A percentile compares a stretch with the other conserved stretches of the same genome.
These are phyloP conservation scores for Thielaviopsis cerberus DNA, from an alignment of 2,329 filamentous ascomycete species.

Conservation along the genomic window DNA sequence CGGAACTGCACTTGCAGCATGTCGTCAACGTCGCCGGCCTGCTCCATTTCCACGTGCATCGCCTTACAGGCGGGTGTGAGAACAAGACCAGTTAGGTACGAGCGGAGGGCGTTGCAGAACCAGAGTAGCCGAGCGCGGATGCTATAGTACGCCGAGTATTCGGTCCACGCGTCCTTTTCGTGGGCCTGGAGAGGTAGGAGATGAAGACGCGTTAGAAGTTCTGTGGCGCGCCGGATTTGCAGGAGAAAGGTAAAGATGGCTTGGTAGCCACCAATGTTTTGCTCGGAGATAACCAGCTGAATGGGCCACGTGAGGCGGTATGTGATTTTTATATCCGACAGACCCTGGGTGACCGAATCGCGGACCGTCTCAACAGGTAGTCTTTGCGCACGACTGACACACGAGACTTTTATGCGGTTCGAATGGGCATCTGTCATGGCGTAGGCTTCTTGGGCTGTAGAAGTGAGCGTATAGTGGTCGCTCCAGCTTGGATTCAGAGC, in stretches of 20 bases:
- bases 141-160: conserved; percentile 33
- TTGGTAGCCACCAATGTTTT: conserved; percentile 49
- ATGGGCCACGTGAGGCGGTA: conserved; percentile 51
- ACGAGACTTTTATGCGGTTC: conserved; percentile 43
- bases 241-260: conserved; percentile 56
- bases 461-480: conserved; percentile 64
- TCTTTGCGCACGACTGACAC: conserved; percentile 23
- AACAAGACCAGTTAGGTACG: conserved; percentile 58
- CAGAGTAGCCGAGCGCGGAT: conserved; percentile 55
- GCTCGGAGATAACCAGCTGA: conserved; percentile 53
- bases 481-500: conserved; percentile 44
- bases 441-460: conserved; percentile 57
- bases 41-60: conserved; percentile 38
- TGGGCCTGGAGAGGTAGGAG: conserved; percentile 24
- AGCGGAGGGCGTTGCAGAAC: conserved; percentile 58
- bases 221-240: conserved; percentile 54
- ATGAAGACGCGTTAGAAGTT: conserved; percentile 41
- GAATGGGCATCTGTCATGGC: conserved; percentile 33
- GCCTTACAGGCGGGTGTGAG: conserved; percentile 39
- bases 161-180: conserved; percentile 22
- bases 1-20: conserved; percentile 55
- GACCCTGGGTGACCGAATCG: conserved; percentile 35
- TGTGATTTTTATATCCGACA: conserved; percentile 45
- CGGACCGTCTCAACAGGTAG: conserved; percentile 28
- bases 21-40: conserved; percentile 55